Evolutionary conservation across 1,284 basidiomycete genomes (phyloP).

Genomic region (Leccinum fuscescens): DNA sequence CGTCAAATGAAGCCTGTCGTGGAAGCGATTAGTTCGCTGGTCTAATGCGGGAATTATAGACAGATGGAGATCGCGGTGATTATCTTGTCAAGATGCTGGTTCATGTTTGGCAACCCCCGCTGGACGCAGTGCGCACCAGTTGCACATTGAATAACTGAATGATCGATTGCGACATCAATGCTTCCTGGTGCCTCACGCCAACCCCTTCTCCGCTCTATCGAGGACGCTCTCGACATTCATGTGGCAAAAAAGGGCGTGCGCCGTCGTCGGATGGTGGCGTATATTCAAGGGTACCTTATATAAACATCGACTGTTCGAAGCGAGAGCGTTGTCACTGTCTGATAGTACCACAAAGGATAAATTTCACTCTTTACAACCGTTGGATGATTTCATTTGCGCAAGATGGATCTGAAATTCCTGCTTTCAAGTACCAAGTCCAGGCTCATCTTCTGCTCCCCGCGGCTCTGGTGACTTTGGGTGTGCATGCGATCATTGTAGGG

Average conservation of each 20-base stretch:
- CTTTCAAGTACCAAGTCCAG: constrained; percentile 3
- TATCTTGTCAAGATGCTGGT: constrained; percentile 11
- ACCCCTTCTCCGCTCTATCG: constrained; percentile 12
- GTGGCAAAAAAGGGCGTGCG: constrained; percentile 4
- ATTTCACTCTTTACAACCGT: constrained; percentile 8
- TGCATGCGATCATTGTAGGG: neutral
- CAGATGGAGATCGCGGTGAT: constrained; percentile 27
- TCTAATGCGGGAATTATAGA: constrained; percentile 18
- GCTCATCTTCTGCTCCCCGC: constrained; percentile 9
- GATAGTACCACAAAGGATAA: constrained; percentile 1
- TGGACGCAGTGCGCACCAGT: neutral
- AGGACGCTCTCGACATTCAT: constrained; percentile 12
- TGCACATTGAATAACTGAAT: neutral
- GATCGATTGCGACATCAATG: constrained; percentile 3
- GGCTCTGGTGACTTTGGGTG: constrained; percentile 7
- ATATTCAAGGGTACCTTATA: neutral
- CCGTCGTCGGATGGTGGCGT: constrained; percentile 9
- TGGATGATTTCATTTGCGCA: constrained; percentile 11
- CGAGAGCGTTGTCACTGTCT: constrained; percentile 1
- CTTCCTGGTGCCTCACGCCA: constrained; percentile 4
- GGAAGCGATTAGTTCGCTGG: constrained; percentile 8
- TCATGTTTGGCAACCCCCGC: neutral
- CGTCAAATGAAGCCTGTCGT: neutral
- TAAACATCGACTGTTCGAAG: constrained; percentile 10
- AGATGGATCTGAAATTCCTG: constrained; percentile 11